Conservation (phyloP, 2,329 filamentous ascomycete species). For the Lasiodiplodia sp. region DNA sequence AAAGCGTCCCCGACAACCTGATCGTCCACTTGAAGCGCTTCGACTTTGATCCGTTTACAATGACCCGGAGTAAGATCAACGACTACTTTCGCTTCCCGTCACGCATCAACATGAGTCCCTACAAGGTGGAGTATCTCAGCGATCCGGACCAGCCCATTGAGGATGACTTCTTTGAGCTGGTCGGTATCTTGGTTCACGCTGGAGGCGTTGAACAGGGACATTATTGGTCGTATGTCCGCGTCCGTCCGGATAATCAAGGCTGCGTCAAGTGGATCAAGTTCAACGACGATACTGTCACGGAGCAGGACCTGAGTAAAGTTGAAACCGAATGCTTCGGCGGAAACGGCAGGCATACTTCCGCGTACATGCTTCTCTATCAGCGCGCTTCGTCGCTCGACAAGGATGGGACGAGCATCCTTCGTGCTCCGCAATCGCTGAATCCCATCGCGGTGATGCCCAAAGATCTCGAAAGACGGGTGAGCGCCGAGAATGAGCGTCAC, state of each 20-base stretch:
- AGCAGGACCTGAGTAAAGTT: conserved; percentile 78
- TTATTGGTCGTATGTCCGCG: conserved; percentile 94
- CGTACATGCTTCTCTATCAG: conserved; percentile 98
- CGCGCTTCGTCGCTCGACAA: conserved; percentile 70
- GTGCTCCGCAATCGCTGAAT: conserved; percentile 51
- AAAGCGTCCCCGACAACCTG: conserved; percentile 89
- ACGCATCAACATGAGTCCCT: conserved; percentile 84
- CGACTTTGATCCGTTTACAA: conserved; percentile 77
- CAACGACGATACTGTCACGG: conserved; percentile 84
- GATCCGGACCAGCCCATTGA: conserved; percentile 62
- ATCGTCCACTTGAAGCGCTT: conserved; percentile 95
- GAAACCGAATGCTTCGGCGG: conserved; percentile 64
- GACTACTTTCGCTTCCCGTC: conserved; percentile 90
- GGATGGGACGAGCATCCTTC: conserved; percentile 46
- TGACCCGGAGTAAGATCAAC: conserved; percentile 91
- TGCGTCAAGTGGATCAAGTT: conserved; percentile 81
- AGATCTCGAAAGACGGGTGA: conserved; percentile 63
- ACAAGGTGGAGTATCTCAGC: conserved; percentile 85
- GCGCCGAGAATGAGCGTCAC: conserved; percentile 74
- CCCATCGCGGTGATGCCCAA: conserved; percentile 56
- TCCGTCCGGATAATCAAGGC: conserved; percentile 66
- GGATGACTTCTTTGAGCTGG: conserved; percentile 86
- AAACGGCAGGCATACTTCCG: conserved; percentile 55
- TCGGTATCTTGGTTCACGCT: conserved; percentile 92
- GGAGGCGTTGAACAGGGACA: conserved; percentile 94